These are phyloP conservation scores for Breynia disticha DNA, from an alignment of 441 rosid species.

Conservation along the genomic window DNA sequence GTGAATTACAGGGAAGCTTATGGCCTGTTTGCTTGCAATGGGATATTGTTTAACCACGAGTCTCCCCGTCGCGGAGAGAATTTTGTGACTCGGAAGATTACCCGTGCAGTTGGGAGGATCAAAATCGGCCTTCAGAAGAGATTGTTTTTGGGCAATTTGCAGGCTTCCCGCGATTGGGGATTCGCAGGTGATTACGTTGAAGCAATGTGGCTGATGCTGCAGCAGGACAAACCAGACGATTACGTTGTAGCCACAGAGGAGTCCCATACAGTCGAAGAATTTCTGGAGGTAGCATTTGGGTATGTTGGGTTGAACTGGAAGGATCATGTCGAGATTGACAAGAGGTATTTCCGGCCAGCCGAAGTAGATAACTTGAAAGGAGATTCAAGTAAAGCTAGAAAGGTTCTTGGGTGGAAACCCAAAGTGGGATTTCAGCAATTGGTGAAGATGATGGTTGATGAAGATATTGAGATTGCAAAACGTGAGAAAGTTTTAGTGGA, in stretches of 20 bases:
- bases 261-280: conserved; percentile 86
- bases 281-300: conserved; percentile 75
- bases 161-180: conserved; percentile 90
- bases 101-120: conserved; percentile 77
- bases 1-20: conserved; percentile 81
- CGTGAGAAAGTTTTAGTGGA: conserved; percentile 89
- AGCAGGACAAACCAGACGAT: conserved; percentile 84
- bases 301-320: conserved; percentile 73
- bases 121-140: conserved; percentile 72
- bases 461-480: conserved; percentile 66
- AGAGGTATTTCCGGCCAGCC: conserved; percentile 72
- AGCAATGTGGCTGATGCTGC: conserved; percentile 97
- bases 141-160: conserved; percentile 68
- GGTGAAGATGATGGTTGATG: conserved; percentile 92
- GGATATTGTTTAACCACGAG: conserved; percentile 78
- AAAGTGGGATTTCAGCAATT: conserved; percentile 70
- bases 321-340: conserved; percentile 81
- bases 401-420: conserved; percentile 70
- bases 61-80: conserved; percentile 80
- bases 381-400: conserved; percentile 64
- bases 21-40: conserved; percentile 73
- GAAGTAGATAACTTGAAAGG: conserved; percentile 82
- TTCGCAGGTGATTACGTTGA: conserved; percentile 84
- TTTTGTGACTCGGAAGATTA: conserved; percentile 74
- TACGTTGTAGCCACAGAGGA: conserved; percentile 97